Percentiles rank a stretch among this genome's conserved stretches.
Evolutionary conservation across 2,329 filamentous ascomycete species (phyloP).

Genomic region (Pseudogymnoascus sp.): DNA sequence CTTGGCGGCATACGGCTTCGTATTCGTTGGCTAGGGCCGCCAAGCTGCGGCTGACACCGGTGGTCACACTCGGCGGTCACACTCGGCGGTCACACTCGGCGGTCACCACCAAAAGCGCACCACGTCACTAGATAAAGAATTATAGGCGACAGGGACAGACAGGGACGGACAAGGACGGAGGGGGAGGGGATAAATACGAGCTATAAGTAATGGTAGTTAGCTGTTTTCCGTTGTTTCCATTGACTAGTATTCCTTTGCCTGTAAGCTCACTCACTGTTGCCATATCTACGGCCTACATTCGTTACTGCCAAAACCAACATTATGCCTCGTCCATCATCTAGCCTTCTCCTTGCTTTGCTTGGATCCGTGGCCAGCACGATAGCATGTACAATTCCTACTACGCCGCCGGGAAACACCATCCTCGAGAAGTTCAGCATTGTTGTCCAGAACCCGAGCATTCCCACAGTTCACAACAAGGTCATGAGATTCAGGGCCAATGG

Average conservation of each 20-base stretch:
- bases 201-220: not conserved
- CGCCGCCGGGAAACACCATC: constrained; percentile 28
- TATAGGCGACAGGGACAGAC: not conserved
- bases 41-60: constrained; percentile 2
- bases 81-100: too few relatives aligned
- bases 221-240: not conserved
- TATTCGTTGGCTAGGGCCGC: not conserved
- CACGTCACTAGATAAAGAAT: not conserved
- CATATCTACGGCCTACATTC: not conserved
- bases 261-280: constrained; percentile 3
- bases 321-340: not conserved
- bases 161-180: not conserved
- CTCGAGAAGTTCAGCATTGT: constrained; percentile 28
- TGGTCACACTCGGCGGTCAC: not conserved
- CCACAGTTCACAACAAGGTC: constrained; percentile 30
- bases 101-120: not conserved
- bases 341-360: constrained; percentile 14
- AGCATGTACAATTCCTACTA: constrained; percentile 27
- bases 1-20: constrained; percentile 2
- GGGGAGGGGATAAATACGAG: not conserved
- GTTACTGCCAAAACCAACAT: not conserved
- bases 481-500: constrained; percentile 33
- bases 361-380: constrained; percentile 17
- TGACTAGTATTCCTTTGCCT: not conserved
- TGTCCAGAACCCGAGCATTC: constrained; percentile 31